These are phyloP conservation scores for Byssothecium circinans DNA, from an alignment of 2,329 filamentous ascomycete genomes.

Conservation along the genomic window DNA sequence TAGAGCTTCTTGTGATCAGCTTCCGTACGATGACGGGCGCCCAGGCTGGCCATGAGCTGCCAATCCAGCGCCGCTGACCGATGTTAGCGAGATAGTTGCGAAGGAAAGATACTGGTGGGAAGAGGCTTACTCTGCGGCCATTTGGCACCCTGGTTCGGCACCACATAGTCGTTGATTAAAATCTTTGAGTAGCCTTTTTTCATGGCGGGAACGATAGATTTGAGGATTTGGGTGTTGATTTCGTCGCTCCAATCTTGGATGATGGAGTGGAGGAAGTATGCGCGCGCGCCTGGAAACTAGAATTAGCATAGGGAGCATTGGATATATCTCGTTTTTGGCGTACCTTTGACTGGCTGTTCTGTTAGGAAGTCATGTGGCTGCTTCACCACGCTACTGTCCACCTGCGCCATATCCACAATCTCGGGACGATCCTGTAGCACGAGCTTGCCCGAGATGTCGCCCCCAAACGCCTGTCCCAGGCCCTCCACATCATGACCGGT, in stretches of 20 bases:
- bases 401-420: slow-evolving; percentile 23
- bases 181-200: slow-evolving; percentile 31
- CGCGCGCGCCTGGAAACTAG: slow-evolving; percentile 35
- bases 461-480: slow-evolving; percentile 17
- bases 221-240: slow-evolving; percentile 24
- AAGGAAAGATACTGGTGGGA: background rate
- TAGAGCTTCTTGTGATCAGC: slow-evolving; percentile 24
- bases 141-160: slow-evolving; percentile 26
- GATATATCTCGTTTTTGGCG: too few species aligned
- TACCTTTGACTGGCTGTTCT: slow-evolving; percentile 37
- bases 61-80: slow-evolving; percentile 23
- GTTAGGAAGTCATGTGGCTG: slow-evolving; percentile 42
- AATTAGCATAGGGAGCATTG: too few species aligned
- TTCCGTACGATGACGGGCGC: slow-evolving; percentile 26
- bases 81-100: slow-evolving; percentile 1
- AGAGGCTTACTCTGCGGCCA: slow-evolving; percentile 29
- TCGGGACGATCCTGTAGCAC: slow-evolving; percentile 28
- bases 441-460: slow-evolving; percentile 18
- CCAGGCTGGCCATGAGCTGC: slow-evolving; percentile 27
- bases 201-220: slow-evolving; percentile 29
- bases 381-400: slow-evolving; percentile 24
- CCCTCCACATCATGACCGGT: slow-evolving; percentile 28
- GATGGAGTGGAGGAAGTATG: slow-evolving; percentile 33
- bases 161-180: slow-evolving; percentile 30
- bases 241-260: slow-evolving; percentile 35